phyloP scores from a whole-genome alignment of 2,329 filamentous ascomycete species.

The Alternaria sp. region DNA sequence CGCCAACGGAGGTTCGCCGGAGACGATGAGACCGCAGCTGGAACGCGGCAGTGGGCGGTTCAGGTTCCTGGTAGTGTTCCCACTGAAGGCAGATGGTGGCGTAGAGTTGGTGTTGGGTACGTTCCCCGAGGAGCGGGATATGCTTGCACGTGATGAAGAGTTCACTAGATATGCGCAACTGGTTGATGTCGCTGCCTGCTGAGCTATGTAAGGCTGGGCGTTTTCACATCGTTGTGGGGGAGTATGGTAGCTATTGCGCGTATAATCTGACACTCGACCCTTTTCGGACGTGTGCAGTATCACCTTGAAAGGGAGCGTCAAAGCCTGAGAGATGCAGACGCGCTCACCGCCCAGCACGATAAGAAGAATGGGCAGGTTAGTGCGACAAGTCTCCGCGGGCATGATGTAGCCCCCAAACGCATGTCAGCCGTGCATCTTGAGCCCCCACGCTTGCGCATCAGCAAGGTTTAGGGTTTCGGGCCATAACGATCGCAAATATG shows the following conservation, averaged over 20 bases:
- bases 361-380: not conserved
- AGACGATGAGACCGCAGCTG: constrained; percentile 34
- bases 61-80: constrained; percentile 34
- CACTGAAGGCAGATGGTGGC: constrained; percentile 32
- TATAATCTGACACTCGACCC: not conserved
- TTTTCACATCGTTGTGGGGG: not conserved
- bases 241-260: not conserved
- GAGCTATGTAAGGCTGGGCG: not conserved
- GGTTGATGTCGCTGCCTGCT: constrained; percentile 4
- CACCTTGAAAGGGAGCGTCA: not conserved
- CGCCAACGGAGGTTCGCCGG: constrained; percentile 27
- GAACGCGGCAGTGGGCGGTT: constrained; percentile 30
- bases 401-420: not conserved
- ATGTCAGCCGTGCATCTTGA: not conserved
- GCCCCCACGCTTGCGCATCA: not conserved
- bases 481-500: constrained; percentile 11
- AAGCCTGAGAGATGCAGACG: not conserved
- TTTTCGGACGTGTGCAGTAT: not conserved
- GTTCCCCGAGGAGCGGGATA: constrained; percentile 53
- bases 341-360: not conserved
- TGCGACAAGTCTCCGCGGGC: no score
- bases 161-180: constrained; percentile 48
- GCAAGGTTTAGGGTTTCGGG: not conserved
- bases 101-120: constrained; percentile 24
- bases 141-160: constrained; percentile 52